Conservation (phyloP, 2,329 filamentous ascomycete species). For the Thermomyces lanuginosus region DNA sequence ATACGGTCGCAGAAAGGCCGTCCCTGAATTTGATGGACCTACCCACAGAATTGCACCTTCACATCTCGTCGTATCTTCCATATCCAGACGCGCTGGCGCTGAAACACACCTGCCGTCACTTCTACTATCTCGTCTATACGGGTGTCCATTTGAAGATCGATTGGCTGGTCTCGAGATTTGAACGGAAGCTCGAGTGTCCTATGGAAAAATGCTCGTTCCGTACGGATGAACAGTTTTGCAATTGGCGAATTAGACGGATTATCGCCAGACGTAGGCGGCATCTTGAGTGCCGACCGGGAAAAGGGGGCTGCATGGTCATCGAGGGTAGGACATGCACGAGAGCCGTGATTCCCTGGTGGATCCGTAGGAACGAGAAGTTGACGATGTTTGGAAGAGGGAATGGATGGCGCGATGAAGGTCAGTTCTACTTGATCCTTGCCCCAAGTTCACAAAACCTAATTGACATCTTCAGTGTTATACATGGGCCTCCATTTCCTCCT, state of each 20-base stretch:
- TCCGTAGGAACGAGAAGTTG: constrained; percentile 12
- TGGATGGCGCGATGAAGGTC: constrained; percentile 16
- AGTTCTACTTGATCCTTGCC: constrained; percentile 4
- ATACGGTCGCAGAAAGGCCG: too few relatives aligned
- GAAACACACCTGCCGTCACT: constrained; percentile 49
- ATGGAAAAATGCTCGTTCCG: constrained; percentile 31
- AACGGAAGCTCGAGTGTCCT: constrained; percentile 49
- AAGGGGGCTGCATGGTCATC: constrained; percentile 23
- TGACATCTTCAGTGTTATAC: too few relatives aligned
- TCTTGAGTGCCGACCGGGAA: constrained; percentile 19
- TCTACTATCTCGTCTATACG: constrained; percentile 49
- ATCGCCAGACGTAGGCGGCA: constrained; percentile 27
- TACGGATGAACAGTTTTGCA: constrained; percentile 28
- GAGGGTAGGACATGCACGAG: constrained; percentile 18
- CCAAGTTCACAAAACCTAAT: too few relatives aligned
- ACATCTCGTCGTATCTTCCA: constrained; percentile 43
- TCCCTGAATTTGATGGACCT: constrained; percentile 33
- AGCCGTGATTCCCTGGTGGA: constrained; percentile 16
- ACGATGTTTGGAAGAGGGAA: constrained; percentile 6
- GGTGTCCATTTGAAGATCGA: constrained; percentile 49
- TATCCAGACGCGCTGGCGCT: constrained; percentile 57
- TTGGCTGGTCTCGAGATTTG: constrained; percentile 51
- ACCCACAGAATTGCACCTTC: constrained; percentile 51
- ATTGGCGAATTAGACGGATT: constrained; percentile 22
- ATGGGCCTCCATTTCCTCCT: constrained; percentile 7